These are phyloP conservation scores for Paramecium sonneborni DNA, from an alignment of 73 alveolate genomes.

Conservation along the genomic window DNA sequence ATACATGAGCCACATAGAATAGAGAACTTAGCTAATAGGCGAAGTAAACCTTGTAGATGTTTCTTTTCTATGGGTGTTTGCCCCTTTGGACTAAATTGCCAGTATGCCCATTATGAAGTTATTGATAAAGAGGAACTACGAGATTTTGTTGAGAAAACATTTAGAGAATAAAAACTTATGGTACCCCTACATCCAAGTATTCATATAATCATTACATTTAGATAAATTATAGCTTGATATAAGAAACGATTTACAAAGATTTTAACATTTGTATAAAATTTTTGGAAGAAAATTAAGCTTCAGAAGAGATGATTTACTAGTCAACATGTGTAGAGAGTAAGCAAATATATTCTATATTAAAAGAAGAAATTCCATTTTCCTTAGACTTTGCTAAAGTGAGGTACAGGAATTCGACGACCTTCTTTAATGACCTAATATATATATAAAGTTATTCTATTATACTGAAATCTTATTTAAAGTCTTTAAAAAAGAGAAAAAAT, in stretches of 20 bases:
- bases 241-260: conserved; percentile 7
- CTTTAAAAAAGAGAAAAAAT: background rate
- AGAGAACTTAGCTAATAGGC: background rate
- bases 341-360: background rate
- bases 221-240: background rate
- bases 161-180: conserved; percentile 21
- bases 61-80: conserved; percentile 34
- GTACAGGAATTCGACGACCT: background rate
- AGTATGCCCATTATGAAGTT: background rate
- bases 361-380: conserved; percentile 4
- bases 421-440: background rate
- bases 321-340: conserved; percentile 24
- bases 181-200: conserved; percentile 54
- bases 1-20: background rate
- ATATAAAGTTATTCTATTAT: background rate
- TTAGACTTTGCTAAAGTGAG: conserved; percentile 1
- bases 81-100: conserved; percentile 28
- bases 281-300: conserved; percentile 32
- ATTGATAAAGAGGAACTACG: background rate
- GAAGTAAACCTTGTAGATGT: conserved; percentile 29
- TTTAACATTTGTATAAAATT: conserved; percentile 41
- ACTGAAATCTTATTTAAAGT: background rate
- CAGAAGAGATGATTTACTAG: conserved; percentile 23
- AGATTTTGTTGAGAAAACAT: conserved; percentile 28
- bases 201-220: background rate